Percentiles rank a stretch among this genome's conserved stretches.
These are phyloP conservation scores for Ophiocordyceps australis DNA, from an alignment of 2,329 filamentous ascomycete species.

Conservation along the genomic window DNA sequence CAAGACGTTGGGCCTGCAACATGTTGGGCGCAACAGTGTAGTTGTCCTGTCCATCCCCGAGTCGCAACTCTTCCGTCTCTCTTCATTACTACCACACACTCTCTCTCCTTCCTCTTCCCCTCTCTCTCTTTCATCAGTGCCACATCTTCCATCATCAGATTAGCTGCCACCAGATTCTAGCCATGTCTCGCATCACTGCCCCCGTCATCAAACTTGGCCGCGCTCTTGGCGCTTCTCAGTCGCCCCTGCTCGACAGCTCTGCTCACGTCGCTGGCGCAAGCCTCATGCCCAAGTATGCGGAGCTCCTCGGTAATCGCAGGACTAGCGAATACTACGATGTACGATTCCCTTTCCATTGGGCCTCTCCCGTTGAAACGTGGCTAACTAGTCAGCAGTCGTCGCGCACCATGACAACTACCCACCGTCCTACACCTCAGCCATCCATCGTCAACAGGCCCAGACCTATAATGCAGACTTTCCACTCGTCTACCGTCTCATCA, in stretches of 20 bases:
- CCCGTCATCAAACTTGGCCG: constrained; percentile 30
- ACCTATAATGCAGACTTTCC: constrained; percentile 47
- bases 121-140: background rate
- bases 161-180: too few species aligned
- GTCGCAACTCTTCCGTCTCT: too few species aligned
- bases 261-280: constrained; percentile 17
- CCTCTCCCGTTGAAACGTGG: too few species aligned
- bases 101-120: background rate
- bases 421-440: constrained; percentile 26
- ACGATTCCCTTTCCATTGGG: constrained; percentile 8
- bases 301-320: constrained; percentile 19
- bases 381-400: constrained; percentile 7
- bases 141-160: too few species aligned
- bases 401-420: constrained; percentile 25
- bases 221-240: constrained; percentile 22
- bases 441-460: constrained; percentile 24
- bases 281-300: constrained; percentile 28
- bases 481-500: constrained; percentile 23
- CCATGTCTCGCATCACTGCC: constrained; percentile 30
- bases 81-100: too few species aligned
- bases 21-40: too few species aligned
- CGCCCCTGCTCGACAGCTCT: constrained; percentile 14
- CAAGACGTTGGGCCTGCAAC: too few species aligned
- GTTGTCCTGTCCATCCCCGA: too few species aligned
- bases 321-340: constrained; percentile 20